Evolutionary conservation across 768 basidiomycete genomes (phyloP), one percentile per base, ranked within the genome.

Genomic region (Chalciporus chontae): DNA sequence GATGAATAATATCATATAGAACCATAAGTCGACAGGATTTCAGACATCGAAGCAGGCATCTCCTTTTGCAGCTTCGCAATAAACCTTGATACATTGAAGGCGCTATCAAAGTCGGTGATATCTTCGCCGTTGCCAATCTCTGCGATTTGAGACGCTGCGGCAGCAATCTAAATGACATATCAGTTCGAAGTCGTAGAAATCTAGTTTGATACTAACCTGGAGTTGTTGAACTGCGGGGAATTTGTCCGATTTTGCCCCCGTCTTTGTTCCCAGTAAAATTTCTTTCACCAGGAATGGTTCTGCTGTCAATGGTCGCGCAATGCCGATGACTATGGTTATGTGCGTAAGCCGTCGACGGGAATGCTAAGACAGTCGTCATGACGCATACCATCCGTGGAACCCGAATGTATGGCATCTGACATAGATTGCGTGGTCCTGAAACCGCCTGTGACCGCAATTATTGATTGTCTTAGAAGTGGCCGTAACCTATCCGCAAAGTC

Each of bases 161-260:
- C 66, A 23, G 62, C 66, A n/a, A 68, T 66, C 66, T 67, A 19
- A 1, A 2, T 47, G 5, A 52, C 34, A 5, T 14, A 8, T 51
- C 38, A 40, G n/a, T 2, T 1, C 36, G 24, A n/a, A 34, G 8
- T 24, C 13, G 5, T 19, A 36, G 15, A 32, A 6, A 13, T 13
- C 13, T 9, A 13, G 29, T 18, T 11, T 14, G 14, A 55, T 59
- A 37, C 37, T 50, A n/a, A 69, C 66, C 45, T 57, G 61, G 8
- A 69, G 40, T 4, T 66, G 41, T 11, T 65, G 77, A 11, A 77
- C 72, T 8, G 70, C 68, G 15, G 75, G 77, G 3, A 71, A 47
- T 26, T 52, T 60, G 26, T 66, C 56, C 17, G 55, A 15, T 36
- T 66, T 68, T 29, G 64, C 66, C 15, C 38, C 44, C 3, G 39